Evolutionary conservation across 805 yeast species (phyloP), one percentile per base, ranked within the genome.

Genomic region (Debaryomyces maramus): DNA sequence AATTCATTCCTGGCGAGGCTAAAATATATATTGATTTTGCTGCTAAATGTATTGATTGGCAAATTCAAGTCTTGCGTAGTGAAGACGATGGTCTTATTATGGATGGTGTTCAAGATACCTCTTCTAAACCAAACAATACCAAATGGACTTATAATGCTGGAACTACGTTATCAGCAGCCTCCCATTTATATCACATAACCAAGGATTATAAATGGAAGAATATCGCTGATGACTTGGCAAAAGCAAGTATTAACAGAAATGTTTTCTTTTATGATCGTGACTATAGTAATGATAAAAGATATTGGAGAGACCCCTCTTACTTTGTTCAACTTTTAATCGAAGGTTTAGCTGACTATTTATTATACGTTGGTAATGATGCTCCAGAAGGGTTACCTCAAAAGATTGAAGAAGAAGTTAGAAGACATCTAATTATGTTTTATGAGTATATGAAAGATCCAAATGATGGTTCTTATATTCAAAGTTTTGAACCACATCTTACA

Each of bases 91-190:
- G 75, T 43, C 67, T 82, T 45, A 73, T 83, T 29, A 63, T 60
- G 60, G 89, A 83, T 57, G 89, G 89, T 29, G 64, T 78, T 32
- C 78, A 72, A 43, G 73, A 65, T 34, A 70, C 70, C 31, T 60
- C 63, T 5, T 65, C 65, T 30, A 53, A 61, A 18, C 65, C 69
- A 8, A 76, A 80, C 49, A 67, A 67, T 14, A 70, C 71, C 51
- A 81, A 83, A 60, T 80, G 81, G 77, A 73, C 86, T 5, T 83
- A 83, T 58, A 83, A 83, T 60, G 73, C 78, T 8, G 89, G 89
- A 16, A 74, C 83, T 8, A 78, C 88, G 0, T 51, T 83, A 23
- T 73, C 82, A 8, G 78, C 82, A 1, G 70, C 77, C 6, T 60
- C 77, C 11, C 58, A 69, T 49, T 58, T 82, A 50, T 81, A 72